Base-by-base conservation (phyloP, 495 filamentous ascomycete species). In the Choiromyces venosus region DNA sequence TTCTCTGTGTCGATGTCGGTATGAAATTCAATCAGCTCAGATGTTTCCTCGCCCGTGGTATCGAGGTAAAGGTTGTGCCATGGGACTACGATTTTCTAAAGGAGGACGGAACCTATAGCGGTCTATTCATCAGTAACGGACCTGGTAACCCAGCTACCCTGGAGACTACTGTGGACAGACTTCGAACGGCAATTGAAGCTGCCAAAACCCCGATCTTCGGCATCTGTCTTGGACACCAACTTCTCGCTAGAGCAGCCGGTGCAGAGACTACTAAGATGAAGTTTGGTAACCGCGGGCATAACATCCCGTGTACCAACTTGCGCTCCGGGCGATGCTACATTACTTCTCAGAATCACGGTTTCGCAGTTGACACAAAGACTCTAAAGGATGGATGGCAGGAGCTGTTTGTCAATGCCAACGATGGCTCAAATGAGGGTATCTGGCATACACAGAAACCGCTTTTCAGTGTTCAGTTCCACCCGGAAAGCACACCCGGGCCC, bases 401-500 rank as follows among this genome's bases (percentile, higher is more conserved):
- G 82, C 86, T 98, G 1, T 98, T 98, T 76, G 90, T 97, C 72
- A 99, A 99, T 80, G 95, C 95, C 81, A 99, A 99, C 81, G 95
- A 99, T 81, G 92, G 91, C 76, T 97, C 93, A 82, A 98, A 98
- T 82, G 95, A 98, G 83, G 95, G 95, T 84, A 96, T 99, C 76
- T 89, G 93, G 81, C 93, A 99, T 82, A 85, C 87, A 65, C 87
- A 85, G 82, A 90, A 88, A 68, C 95, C 95, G 25, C 96, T 92
- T 85, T 99, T 99, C 87, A 97, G 93, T 85, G 95, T 98, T 33
- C 95, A 99, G 83, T 99, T 99, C 86, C 95, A 99, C 80, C 95
- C 95, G 0, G 95, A 99, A 83, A 96, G 93, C 84, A 93, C 93
- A 18, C 95, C 95, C 14, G 95, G 95, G 33, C 95, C 95, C 39